Evolutionary conservation across 306 rosid species (phyloP), one percentile per base, ranked within the genome.

Genomic region (Cucumis hystrix): DNA sequence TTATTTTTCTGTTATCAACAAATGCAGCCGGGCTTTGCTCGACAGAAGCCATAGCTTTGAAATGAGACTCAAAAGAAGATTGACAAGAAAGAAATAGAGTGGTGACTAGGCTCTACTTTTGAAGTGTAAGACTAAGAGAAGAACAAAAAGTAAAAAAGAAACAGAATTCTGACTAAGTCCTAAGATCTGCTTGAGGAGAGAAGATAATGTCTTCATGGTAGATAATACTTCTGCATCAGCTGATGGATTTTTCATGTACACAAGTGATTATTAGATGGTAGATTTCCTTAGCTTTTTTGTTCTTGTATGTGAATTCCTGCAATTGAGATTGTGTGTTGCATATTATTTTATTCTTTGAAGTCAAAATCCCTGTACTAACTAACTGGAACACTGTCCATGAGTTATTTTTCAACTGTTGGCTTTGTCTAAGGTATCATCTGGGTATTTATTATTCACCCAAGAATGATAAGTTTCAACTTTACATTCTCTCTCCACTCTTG

Each of bases 11-110:
- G 33, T 79, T 25, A 28, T 52, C 25, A 33, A 69, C 78, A 28
- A 23, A 47, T 5, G 37, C 97, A 95, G 99, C 99, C 97, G 8
- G 97, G 97, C 74, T 95, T 92, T 80, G 88, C 98, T 83, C 90
- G 98, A 76, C 95, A 88, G 81, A 86, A 89, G 79, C 84, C 88
- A 63, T 83, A 88, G 82, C 75, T 74, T 75, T 80, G 83, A 73
- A 86, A 85, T 84, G 83, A 74, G 83, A 72, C 30, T 21, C 51
- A 77, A 61, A 61, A 51, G 77, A 49, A 78, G 75, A 63, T 43
- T 72, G 76, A 71, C 61, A 33, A 82, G 82, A 73, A 52, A 62
- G 41, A 47, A 40, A 75, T 75, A 74, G 51, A 49, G 51, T 52
- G 58, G 28, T 6, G 61, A 49, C 66, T 17, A 65, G 39, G 56